These are phyloP conservation scores for Prunus davidiana DNA, from an alignment of 306 rosid species.

Conservation along the genomic window DNA sequence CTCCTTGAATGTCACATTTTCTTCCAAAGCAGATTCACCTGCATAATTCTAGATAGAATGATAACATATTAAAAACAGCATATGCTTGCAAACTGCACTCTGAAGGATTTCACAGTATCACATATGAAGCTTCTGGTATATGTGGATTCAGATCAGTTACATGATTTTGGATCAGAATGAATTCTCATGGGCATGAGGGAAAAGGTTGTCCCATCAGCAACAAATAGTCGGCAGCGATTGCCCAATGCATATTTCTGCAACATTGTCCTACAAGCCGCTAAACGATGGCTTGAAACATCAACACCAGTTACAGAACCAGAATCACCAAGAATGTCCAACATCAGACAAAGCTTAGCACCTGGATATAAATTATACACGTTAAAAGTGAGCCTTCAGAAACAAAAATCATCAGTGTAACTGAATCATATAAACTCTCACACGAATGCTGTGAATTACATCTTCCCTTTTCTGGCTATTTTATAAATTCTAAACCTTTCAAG, in stretches of 20 bases:
- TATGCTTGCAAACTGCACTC: not conserved
- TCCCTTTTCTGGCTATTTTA: not conserved
- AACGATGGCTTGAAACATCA: conserved; percentile 87
- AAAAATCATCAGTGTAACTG: not conserved
- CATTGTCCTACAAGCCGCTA: conserved; percentile 85
- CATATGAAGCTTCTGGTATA: conserved; percentile 2
- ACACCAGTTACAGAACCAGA: conserved; percentile 82
- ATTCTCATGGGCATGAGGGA: conserved; percentile 49
- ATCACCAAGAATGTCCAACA: conserved; percentile 71
- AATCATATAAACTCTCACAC: not conserved
- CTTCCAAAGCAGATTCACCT: conserved; percentile 52
- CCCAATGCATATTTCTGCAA: conserved; percentile 77
- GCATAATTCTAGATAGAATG: conserved; percentile 58
- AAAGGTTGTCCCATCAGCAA: conserved; percentile 78
- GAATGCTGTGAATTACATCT: not conserved
- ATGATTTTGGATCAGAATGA: conserved; percentile 37
- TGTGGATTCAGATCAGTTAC: conserved; percentile 34
- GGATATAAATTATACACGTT: conserved; percentile 10
- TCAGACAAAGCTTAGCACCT: conserved; percentile 96
- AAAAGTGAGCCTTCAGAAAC: conserved; percentile 10
- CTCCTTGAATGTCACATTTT: conserved; percentile 52
- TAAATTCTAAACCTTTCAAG: not conserved
- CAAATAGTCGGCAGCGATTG: conserved; percentile 73
- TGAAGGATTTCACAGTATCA: not conserved
- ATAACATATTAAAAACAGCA: conserved; percentile 36